Base-by-base conservation (phyloP, 2,329 filamentous ascomycete species). In the Cercospora zeina region DNA sequence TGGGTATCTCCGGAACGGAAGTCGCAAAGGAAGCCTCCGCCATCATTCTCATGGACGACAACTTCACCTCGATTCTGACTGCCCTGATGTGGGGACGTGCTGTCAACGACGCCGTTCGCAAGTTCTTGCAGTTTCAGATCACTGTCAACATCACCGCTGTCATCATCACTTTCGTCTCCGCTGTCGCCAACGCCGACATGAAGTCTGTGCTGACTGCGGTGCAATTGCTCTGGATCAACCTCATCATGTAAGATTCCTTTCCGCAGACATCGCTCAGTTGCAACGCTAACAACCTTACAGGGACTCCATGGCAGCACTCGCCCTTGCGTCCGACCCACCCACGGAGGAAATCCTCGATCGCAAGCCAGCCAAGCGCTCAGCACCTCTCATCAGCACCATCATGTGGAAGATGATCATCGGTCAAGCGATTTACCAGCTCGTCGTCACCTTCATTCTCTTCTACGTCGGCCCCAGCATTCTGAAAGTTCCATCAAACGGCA, bases 401-500 rank as follows among this genome's bases (percentile, higher is more conserved):
- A 97, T 97, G 93, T 96, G 93, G 93, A 97, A 97, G 82, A 97
- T 97, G 93, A 97, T 97, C 65, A 83, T 96, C 53, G 93, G 93
- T 2, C 92, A 97, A 76, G 87, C 92, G 1, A 82, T 96, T 61
- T 97, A 95, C 76, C 93, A 97, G 76, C 85, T 97, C 0, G 81
- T 81, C 4, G 85, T 87, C 21, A 89, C 92, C 0, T 89, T 97
- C 68, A 82, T 93, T 65, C 83, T 97, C 33, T 93, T 93, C 79
- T 97, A 93, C 70, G 90, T 85, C 33, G 85, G 83, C 53, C 77
- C 77, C 62, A 78, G 72, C 33, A 86, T 91, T 11, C 81, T 91
- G n/a, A 80, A 80, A 8, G 85, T 87, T 53, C 55, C 58, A 0
- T 58, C 36, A 4, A 70, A 79, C 33, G 74, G 83, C 9, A 72